Evolutionary conservation across 2,329 filamentous ascomycete genomes (phyloP).

Genomic region (Emericellopsis cladophorae): DNA sequence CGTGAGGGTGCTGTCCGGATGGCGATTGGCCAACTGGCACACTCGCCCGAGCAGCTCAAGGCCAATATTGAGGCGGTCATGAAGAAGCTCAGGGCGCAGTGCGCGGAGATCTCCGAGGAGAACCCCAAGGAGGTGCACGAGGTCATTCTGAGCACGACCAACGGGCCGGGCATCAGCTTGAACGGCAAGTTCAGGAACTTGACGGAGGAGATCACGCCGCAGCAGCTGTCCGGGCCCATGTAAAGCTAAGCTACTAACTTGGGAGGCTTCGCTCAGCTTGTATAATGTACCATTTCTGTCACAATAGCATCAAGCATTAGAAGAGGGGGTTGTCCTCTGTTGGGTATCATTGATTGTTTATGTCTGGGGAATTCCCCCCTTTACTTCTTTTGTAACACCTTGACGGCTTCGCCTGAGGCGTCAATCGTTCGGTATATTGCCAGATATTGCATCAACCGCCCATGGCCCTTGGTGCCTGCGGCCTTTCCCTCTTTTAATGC

Average conservation of each 20-base stretch:
- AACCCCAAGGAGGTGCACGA: conserved; percentile 35
- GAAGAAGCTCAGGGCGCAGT: conserved; percentile 65
- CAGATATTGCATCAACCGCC: conserved; percentile 36
- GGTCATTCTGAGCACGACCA: conserved; percentile 73
- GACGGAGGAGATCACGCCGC: conserved; percentile 40
- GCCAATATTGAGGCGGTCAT: conserved; percentile 74
- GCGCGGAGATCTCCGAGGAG: conserved; percentile 51
- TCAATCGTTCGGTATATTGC: conserved; percentile 38
- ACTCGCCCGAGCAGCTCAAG: conserved; percentile 75
- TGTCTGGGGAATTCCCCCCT: background rate
- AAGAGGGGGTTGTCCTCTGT: background rate
- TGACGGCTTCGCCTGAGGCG: conserved; percentile 39
- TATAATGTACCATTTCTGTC: conserved; percentile 25
- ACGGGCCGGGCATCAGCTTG: conserved; percentile 76
- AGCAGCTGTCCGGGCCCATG: conserved; percentile 40
- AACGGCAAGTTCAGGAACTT: conserved; percentile 63
- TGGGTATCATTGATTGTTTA: background rate
- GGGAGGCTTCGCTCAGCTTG: conserved; percentile 4
- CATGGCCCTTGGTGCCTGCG: conserved; percentile 27
- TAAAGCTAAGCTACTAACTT: conserved; percentile 17
- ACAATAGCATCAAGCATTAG: conserved; percentile 8
- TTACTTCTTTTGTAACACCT: conserved; percentile 27
- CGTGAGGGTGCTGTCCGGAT: conserved; percentile 71
- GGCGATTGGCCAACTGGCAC: conserved; percentile 82
- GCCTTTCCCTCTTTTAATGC: conserved; percentile 32